Conservation (phyloP, 495 filamentous ascomycete species). For the Annulohypoxylon stygium region DNA sequence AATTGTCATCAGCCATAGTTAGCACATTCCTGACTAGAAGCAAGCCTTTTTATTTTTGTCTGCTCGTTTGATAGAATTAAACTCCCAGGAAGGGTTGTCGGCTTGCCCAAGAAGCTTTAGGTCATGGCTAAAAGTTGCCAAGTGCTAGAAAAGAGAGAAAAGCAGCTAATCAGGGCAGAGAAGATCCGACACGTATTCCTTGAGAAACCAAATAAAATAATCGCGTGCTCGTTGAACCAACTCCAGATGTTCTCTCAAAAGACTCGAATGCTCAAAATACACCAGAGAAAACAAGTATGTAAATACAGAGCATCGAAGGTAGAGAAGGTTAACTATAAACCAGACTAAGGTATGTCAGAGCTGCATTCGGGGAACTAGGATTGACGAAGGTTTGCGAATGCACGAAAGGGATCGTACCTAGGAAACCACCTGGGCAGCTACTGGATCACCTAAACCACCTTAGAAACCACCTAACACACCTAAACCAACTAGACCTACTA, state of each 20-base stretch:
- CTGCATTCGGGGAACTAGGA: constrained; percentile 34
- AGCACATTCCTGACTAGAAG: constrained; percentile 22
- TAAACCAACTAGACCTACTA: not conserved
- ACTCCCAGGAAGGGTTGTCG: constrained; percentile 21
- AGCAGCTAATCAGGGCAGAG: not conserved
- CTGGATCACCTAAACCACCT: no score
- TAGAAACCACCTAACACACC: no score
- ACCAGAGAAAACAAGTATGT: not conserved
- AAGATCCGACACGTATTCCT: not conserved
- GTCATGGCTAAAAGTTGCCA: constrained; percentile 28
- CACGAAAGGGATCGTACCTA: constrained; percentile 20
- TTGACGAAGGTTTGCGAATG: constrained; percentile 22
- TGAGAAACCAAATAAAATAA: not conserved
- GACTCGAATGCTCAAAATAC: not conserved
- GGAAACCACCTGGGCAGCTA: not conserved
- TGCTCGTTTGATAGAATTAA: constrained; percentile 19
- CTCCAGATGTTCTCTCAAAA: not conserved
- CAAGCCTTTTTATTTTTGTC: constrained; percentile 13
- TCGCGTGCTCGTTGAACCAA: constrained; percentile 2
- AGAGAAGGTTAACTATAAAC: constrained; percentile 1
- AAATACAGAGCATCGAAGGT: not conserved
- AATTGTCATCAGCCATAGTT: constrained; percentile 38
- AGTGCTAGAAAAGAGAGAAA: constrained; percentile 8
- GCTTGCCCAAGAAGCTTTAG: constrained; percentile 20
- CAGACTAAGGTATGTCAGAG: constrained; percentile 27